Evolutionary conservation across 2,329 filamentous ascomycete genomes (phyloP), one percentile per base, ranked within the genome.

Genomic region (Basipetospora sp.): DNA sequence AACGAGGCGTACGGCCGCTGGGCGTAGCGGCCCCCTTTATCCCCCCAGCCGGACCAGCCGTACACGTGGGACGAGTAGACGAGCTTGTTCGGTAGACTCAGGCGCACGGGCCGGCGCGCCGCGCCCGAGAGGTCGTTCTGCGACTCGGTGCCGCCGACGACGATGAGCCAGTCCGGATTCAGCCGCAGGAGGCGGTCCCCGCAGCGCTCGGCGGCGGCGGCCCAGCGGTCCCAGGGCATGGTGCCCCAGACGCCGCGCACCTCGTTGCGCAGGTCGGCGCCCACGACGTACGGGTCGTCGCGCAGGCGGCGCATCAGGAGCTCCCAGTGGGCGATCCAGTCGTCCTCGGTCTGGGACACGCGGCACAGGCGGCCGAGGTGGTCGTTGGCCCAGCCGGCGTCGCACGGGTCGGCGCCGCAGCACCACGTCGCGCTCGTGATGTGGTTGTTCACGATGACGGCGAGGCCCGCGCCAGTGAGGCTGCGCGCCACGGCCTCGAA

Each of bases 51-150:
- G 13, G 74, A 79, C 77, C 77, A 81, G 22, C 64, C 61, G 51
- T 81, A 80, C 16, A 80, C 74, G 52, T 81, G 77, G 2, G 73
- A 67, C 42, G 74, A 77, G 57, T 80, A 81, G 22, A 81, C 75
- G 18, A 80, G 62, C 17, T 65, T 61, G 47, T 71, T 52, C 5
- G 63, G 55, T 5, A 73, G 51, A 41, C 70, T 65, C 32, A 80
- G 65, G 33, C 56, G 53, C n/a, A 81, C 59, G 2, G 75, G 76
- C 11, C 74, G 65, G 13, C 53, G 49, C 3, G 57, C 55, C 3
- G 65, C 75, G 4, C 70, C 73, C 2, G 63, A 63, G 22, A 80
- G 59, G 53, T 80, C 74, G 53, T 80, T 80, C 39, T 71, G 68
- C 3, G 74, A 80, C 43, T 75, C 73, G 22, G 74, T 75, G 22